Evolutionary conservation across 306 rosid species (phyloP).

Genomic region (Potentilla sterilis): DNA sequence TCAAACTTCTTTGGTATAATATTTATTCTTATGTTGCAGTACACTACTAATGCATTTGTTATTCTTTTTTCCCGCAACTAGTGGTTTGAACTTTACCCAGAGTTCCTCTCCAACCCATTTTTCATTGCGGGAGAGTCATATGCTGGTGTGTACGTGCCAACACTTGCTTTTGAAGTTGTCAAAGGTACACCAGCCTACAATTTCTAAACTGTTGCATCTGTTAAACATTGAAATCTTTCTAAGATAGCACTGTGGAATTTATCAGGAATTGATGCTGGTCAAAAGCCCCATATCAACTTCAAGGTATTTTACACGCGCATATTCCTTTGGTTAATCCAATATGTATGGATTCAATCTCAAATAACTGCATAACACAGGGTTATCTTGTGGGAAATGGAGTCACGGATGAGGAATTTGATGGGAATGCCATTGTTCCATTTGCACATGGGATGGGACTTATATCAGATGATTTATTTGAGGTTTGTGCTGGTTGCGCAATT

Average conservation of each 20-base stretch:
- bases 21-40: constrained; percentile 17
- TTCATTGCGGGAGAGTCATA: constrained; percentile 88
- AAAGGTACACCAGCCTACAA: constrained; percentile 50
- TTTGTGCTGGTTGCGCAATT: constrained; percentile 21
- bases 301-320: constrained; percentile 49
- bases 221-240: constrained; percentile 11
- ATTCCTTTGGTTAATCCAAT: constrained; percentile 17
- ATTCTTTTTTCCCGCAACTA: constrained; percentile 24
- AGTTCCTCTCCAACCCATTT: constrained; percentile 68
- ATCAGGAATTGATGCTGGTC: constrained; percentile 65
- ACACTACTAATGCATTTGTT: constrained; percentile 25
- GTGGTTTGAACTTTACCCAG: constrained; percentile 86
- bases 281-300: constrained; percentile 60
- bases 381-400: constrained; percentile 96
- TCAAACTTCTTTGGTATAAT: constrained; percentile 8
- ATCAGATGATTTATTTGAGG: constrained; percentile 81
- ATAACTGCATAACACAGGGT: constrained; percentile 52
- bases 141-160: constrained; percentile 93
- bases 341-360: constrained; percentile 22
- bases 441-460: constrained; percentile 94
- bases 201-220: background rate
- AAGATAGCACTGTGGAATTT: constrained; percentile 13
- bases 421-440: constrained; percentile 93
- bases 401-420: constrained; percentile 68
- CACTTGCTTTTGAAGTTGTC: constrained; percentile 64